phyloP scores from a whole-genome alignment of 2,329 filamentous ascomycete genomes.

The Phoma herbarum region DNA sequence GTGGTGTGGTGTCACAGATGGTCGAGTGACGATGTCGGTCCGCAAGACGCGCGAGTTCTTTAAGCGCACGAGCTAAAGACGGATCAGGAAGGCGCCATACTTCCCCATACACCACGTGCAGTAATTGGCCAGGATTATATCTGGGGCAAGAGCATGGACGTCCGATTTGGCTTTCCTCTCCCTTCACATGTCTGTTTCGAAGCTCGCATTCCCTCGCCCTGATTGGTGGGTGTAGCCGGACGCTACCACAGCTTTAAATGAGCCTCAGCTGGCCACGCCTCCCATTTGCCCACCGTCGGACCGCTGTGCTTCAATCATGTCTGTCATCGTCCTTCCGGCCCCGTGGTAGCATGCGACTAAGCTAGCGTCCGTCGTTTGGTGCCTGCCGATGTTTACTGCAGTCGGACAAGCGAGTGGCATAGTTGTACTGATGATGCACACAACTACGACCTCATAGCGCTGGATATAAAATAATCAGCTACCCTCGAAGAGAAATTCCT shows the following conservation, averaged over 20 bases:
- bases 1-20: conserved; percentile 11
- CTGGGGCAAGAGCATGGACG: conserved; percentile 21
- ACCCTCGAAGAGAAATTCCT: conserved; percentile 4
- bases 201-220: background rate
- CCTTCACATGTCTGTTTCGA: conserved; percentile 27
- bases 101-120: conserved; percentile 24
- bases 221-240: conserved; percentile 21
- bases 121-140: conserved; percentile 27
- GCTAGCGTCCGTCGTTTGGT: conserved; percentile 25
- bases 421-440: conserved; percentile 1
- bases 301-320: conserved; percentile 22
- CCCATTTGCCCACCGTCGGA: conserved; percentile 29
- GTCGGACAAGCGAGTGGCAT: conserved; percentile 8
- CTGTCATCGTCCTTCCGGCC: conserved; percentile 9
- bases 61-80: conserved; percentile 25
- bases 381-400: conserved; percentile 20
- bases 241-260: conserved; percentile 24
- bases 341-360: conserved; percentile 25
- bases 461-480: conserved; percentile 14
- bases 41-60: conserved; percentile 2
- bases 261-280: conserved; percentile 21
- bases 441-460: conserved; percentile 5
- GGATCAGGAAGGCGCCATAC: conserved; percentile 26
- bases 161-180: conserved; percentile 20
- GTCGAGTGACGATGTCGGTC: conserved; percentile 20